Evolutionary conservation across 345 rosid genomes (phyloP).

Genomic region (Raphanus raphanistrum): DNA sequence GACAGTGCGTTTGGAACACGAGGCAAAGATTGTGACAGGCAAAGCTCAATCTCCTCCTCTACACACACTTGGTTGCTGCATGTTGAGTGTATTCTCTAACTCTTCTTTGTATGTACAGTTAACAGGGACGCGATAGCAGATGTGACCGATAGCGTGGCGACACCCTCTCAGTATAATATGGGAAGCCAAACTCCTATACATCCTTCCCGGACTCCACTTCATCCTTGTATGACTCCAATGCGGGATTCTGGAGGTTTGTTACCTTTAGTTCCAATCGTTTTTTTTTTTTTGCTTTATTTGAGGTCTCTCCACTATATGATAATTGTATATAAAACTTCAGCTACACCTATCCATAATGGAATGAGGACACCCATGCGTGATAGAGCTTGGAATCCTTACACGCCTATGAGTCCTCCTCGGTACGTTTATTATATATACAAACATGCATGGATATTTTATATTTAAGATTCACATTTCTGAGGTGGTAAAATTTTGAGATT

Average conservation of each 20-base stretch:
- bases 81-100: constrained; percentile 18
- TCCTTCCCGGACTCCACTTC: constrained; percentile 87
- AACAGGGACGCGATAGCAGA: constrained; percentile 63
- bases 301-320: background rate
- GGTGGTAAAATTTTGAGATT: background rate
- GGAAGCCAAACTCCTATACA: constrained; percentile 93
- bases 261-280: background rate
- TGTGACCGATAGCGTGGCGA: constrained; percentile 47
- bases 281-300: background rate
- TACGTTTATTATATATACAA: constrained; percentile 25
- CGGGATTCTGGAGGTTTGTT: constrained; percentile 68
- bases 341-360: constrained; percentile 91
- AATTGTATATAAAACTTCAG: constrained; percentile 40
- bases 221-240: constrained; percentile 85
- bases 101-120: constrained; percentile 52
- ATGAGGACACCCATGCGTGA: constrained; percentile 94
- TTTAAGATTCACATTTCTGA: background rate
- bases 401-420: constrained; percentile 89
- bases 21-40: constrained; percentile 85
- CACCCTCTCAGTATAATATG: constrained; percentile 60
- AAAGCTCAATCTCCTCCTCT: constrained; percentile 38
- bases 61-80: constrained; percentile 17
- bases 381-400: constrained; percentile 88
- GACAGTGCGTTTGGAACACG: constrained; percentile 72
- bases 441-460: background rate